Conservation (phyloP, 352 stramenopile species). For the Pythium aquatile region DNA sequence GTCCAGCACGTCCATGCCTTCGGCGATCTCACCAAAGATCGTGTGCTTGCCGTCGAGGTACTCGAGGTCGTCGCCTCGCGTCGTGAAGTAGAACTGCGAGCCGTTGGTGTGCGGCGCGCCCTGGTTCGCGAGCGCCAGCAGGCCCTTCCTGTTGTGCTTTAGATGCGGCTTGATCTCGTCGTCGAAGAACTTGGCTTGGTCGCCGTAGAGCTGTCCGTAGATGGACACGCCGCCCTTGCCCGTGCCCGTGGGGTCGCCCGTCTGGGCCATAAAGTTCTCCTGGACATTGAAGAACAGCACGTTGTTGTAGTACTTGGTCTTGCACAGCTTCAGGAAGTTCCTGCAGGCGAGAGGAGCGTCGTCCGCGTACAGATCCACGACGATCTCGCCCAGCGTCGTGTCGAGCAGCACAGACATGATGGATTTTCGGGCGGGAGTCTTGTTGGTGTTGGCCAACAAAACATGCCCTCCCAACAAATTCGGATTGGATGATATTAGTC, state of each 20-base stretch:
- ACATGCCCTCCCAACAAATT: background rate
- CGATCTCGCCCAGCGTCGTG: constrained; percentile 88
- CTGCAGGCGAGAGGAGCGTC: constrained; percentile 75
- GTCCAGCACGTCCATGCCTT: constrained; percentile 94
- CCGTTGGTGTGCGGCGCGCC: constrained; percentile 65
- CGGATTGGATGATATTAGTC: constrained; percentile 22
- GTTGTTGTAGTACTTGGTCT: constrained; percentile 94
- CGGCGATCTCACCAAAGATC: constrained; percentile 90
- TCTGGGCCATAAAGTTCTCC: constrained; percentile 93
- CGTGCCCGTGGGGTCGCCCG: constrained; percentile 90
- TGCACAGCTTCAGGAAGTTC: constrained; percentile 97
- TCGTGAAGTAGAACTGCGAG: constrained; percentile 98
- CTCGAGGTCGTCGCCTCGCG: constrained; percentile 84
- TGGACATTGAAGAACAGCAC: constrained; percentile 96
- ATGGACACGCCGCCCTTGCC: constrained; percentile 94
- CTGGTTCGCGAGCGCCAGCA: constrained; percentile 86
- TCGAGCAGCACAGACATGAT: constrained; percentile 93
- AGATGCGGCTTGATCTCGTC: constrained; percentile 62
- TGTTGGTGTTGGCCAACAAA: constrained; percentile 4
- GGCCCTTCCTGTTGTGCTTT: constrained; percentile 53
- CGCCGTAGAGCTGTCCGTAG: constrained; percentile 91
- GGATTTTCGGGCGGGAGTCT: background rate
- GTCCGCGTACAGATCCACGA: constrained; percentile 91
- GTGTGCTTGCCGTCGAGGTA: constrained; percentile 92
- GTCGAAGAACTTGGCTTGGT: constrained; percentile 73